Base-by-base conservation (phyloP, 495 filamentous ascomycete species). In the Aspergillus wentii region DNA sequence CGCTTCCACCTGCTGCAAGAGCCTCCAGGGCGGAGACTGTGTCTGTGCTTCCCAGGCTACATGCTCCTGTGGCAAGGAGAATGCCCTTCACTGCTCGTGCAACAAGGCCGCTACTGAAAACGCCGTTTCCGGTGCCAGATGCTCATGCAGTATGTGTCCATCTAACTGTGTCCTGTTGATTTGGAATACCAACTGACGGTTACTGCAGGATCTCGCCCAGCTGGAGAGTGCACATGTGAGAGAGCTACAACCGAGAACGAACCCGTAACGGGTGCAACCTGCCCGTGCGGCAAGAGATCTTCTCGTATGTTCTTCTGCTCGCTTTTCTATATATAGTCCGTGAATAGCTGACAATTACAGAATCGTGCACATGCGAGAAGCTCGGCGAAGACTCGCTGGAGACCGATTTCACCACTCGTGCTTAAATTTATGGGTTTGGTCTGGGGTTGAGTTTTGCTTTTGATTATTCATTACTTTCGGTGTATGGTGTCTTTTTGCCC, bases 51-150 rank as follows among this genome's bases (percentile, higher is more conserved):
- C 72, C 16, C 71, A 83, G 50, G 79, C 79, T 41, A 74, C 62
- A 47, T 96, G 90, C 77, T 91, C 87, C 11, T 97, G 91, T 56
- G 91, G 91, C 48, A 75, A 90, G 68, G 75, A 90, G 52, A 76
- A 77, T 6, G 91, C 91, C 29, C 77, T 95, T 39, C 72, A 86
- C 56, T 97, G 91, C 74, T 80, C 68, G 38, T 97, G 91, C 70
- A 80, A 79, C 57, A 88, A 85, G 58, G 78, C 88, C 6, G 45
- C 72, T 3, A 59, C 72, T 3, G 91, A 97, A 75, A 95, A 95
- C 69, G 54, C 58, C 3, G 41, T 82, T 18, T 59, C 65, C 3
- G 87, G 86, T n/a, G 71, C 87, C 17, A 71, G 87, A 36, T 95
- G 89, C 74, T 89, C 85, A 17, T 95, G 89, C 68, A 75, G 86